Evolutionary conservation across 2,329 filamentous ascomycete genomes (phyloP).

Genomic region (Botrytis deweyae): DNA sequence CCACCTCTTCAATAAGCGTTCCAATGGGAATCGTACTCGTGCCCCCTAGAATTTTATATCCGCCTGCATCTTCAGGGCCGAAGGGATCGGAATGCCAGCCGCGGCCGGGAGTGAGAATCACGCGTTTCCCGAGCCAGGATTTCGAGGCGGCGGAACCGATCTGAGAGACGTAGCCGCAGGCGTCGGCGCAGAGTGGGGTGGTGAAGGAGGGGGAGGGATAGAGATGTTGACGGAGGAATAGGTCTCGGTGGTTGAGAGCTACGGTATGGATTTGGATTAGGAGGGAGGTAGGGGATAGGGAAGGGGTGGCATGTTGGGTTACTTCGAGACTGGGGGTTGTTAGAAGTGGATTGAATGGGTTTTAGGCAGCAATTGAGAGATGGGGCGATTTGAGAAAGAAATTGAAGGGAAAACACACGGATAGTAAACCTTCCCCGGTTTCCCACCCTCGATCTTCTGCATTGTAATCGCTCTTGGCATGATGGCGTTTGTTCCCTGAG

Average conservation of each 20-base stretch:
- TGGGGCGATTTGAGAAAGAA: slow-evolving; percentile 32
- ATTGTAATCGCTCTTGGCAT: slow-evolving; percentile 43
- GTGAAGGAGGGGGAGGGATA: slow-evolving; percentile 84
- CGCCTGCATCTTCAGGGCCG: slow-evolving; percentile 67
- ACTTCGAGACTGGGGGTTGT: slow-evolving; percentile 47
- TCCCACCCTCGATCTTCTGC: slow-evolving; percentile 66
- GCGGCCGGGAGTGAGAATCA: slow-evolving; percentile 74
- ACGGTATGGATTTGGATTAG: slow-evolving; percentile 74
- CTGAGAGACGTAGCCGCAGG: slow-evolving; percentile 69
- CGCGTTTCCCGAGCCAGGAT: slow-evolving; percentile 61
- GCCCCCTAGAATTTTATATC: slow-evolving; percentile 68
- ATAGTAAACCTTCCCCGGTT: slow-evolving; percentile 87
- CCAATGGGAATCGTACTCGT: slow-evolving; percentile 65
- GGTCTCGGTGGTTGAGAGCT: slow-evolving; percentile 90
- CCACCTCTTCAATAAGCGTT: slow-evolving; percentile 71
- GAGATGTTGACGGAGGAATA: slow-evolving; percentile 89
- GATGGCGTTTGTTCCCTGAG: slow-evolving; percentile 6
- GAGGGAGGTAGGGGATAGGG: slow-evolving; percentile 65
- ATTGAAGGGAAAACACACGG: slow-evolving; percentile 63
- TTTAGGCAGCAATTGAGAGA: slow-evolving; percentile 20
- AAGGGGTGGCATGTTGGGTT: slow-evolving; percentile 60
- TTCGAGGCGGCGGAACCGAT: slow-evolving; percentile 55
- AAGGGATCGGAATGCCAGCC: slow-evolving; percentile 72
- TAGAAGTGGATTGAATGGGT: not conserved
- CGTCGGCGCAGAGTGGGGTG: slow-evolving; percentile 78